A percentile compares a stretch with the other conserved stretches of the same genome.
Evolutionary conservation across 768 basidiomycete genomes (phyloP).

Genomic region (Tulasnella sp.): DNA sequence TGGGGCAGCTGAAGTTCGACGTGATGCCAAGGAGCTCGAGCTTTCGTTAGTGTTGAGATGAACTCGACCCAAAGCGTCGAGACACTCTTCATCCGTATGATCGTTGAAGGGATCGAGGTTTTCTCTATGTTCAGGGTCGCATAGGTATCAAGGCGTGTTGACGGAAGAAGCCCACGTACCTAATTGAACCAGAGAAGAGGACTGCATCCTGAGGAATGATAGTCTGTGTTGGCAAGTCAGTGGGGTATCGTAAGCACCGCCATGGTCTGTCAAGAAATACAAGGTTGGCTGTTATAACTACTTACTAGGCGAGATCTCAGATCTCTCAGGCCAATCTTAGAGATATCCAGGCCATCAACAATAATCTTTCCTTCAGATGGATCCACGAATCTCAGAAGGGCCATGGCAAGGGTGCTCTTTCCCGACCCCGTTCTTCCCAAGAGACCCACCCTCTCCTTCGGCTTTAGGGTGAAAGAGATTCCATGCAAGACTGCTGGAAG

Average conservation of each 20-base stretch:
- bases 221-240: slow-evolving; percentile 20
- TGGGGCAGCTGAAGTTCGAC: slow-evolving; percentile 38
- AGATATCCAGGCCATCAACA: slow-evolving; percentile 83
- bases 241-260: not conserved
- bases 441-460: slow-evolving; percentile 65
- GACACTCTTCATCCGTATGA: slow-evolving; percentile 64
- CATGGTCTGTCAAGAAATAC: slow-evolving; percentile 22
- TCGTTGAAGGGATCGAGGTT: slow-evolving; percentile 42
- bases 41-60: slow-evolving; percentile 48
- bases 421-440: slow-evolving; percentile 66
- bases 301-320: slow-evolving; percentile 41
- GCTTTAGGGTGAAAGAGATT: slow-evolving; percentile 59
- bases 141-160: not conserved
- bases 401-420: slow-evolving; percentile 62
- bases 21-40: slow-evolving; percentile 40
- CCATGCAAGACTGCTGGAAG: slow-evolving; percentile 40
- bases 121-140: slow-evolving; percentile 21
- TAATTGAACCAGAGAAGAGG: slow-evolving; percentile 66
- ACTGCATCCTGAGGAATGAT: slow-evolving; percentile 32
- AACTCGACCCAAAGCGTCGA: slow-evolving; percentile 72
- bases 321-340: slow-evolving; percentile 73
- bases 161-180: slow-evolving; percentile 34
- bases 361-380: slow-evolving; percentile 62
- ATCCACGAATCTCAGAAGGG: slow-evolving; percentile 74
- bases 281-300: not conserved